Conservation (phyloP, 202 grass and related monocot genomes). For the Thinopyrum obtusiflorum region DNA sequence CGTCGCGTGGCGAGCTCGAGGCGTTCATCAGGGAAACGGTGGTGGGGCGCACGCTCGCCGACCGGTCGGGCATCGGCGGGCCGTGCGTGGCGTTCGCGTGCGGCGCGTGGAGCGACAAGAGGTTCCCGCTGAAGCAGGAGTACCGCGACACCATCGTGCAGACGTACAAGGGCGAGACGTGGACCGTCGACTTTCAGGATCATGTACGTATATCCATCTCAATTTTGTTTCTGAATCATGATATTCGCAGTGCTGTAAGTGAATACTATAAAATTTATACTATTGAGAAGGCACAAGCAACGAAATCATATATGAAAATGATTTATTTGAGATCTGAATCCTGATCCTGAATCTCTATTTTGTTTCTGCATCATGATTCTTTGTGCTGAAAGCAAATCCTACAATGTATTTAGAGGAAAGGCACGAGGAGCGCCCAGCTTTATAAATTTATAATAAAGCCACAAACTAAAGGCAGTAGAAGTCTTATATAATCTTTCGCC, state of each 20-base stretch:
- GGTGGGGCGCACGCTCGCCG: neutral
- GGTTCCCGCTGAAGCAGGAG: neutral
- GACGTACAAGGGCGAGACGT: neutral
- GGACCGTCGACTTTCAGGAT: neutral
- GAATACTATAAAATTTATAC: no score
- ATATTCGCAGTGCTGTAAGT: neutral
- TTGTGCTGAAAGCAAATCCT: no score
- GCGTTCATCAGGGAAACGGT: neutral
- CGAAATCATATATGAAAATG: no score
- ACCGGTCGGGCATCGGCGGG: neutral
- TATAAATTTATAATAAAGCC: no score
- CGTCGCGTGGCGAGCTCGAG: neutral
- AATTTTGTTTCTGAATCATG: neutral
- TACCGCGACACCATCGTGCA: conserved; percentile 8
- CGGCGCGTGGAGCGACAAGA: neutral
- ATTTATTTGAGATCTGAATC: no score
- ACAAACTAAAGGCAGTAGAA: no score
- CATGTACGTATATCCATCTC: neutral
- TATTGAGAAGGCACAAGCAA: no score
- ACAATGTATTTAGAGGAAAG: no score
- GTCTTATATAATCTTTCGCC: no score
- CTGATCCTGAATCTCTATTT: no score
- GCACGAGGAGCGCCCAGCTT: no score
- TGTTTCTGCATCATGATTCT: no score
- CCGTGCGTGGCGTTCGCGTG: neutral